These are phyloP conservation scores for Epichloe aotearoae DNA, from an alignment of 2,329 filamentous ascomycete species.

Conservation along the genomic window DNA sequence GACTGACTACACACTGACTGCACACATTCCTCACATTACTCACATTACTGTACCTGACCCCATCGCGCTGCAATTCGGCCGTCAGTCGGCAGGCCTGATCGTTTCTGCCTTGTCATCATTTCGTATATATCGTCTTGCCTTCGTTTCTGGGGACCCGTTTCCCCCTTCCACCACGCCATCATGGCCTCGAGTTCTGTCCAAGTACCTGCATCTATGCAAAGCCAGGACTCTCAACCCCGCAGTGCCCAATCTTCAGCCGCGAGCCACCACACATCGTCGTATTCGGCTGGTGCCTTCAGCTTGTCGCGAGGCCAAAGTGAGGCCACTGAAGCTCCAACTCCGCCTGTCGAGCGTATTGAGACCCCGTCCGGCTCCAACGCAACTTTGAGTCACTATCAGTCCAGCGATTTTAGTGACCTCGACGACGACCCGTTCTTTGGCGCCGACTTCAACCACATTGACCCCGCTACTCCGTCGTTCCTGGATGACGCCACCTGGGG, in stretches of 20 bases:
- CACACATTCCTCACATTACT: too few species aligned
- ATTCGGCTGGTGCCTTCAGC: slow-evolving; percentile 25
- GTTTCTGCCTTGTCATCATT: slow-evolving; percentile 2
- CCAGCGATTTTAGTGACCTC: slow-evolving; percentile 35
- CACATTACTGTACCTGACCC: not conserved
- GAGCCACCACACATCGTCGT: slow-evolving; percentile 15
- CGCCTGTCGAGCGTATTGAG: slow-evolving; percentile 19
- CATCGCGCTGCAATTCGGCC: slow-evolving; percentile 3
- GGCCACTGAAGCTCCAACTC: slow-evolving; percentile 18
- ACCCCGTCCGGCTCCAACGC: slow-evolving; percentile 39
- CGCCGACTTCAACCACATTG: slow-evolving; percentile 30
- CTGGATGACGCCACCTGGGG: slow-evolving; percentile 22
- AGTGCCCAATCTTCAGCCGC: slow-evolving; percentile 15
- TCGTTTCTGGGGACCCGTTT: not conserved
- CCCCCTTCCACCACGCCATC: slow-evolving; percentile 10
- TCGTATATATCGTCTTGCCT: not conserved
- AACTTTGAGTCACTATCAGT: slow-evolving; percentile 32
- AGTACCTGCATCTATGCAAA: slow-evolving; percentile 26
- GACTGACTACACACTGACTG: slow-evolving; percentile 6
- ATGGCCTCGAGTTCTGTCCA: slow-evolving; percentile 33
- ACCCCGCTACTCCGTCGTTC: slow-evolving; percentile 31
- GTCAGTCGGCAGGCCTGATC: not conserved
- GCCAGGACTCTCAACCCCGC: slow-evolving; percentile 22
- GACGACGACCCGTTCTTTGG: slow-evolving; percentile 39
- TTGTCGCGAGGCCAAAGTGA: slow-evolving; percentile 26